A percentile compares a stretch with the other conserved stretches of the same genome.
These are phyloP conservation scores for Luvunga scandens DNA, from an alignment of 345 rosid genomes.

Conservation along the genomic window DNA sequence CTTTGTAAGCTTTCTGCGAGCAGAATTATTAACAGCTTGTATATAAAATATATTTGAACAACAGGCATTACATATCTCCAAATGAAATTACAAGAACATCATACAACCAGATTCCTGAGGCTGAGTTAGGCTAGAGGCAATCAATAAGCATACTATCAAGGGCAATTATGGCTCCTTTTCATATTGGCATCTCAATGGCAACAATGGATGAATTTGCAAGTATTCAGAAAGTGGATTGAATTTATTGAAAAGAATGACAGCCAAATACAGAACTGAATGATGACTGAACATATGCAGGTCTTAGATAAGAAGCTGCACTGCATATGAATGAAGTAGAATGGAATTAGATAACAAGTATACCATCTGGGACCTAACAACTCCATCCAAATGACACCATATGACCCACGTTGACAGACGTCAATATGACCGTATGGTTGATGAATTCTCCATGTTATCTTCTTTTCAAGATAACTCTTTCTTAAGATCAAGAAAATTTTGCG, in stretches of 20 bases:
- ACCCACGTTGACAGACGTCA: neutral
- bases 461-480: neutral
- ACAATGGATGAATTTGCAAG: neutral
- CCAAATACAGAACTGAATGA: neutral
- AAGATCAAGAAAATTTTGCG: neutral
- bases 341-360: neutral
- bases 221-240: neutral
- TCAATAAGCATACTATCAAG: neutral
- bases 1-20: conserved; percentile 74
- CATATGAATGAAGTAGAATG: neutral
- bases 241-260: neutral
- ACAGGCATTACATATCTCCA: neutral
- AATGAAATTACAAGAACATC: neutral
- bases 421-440: neutral
- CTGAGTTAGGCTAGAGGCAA: neutral
- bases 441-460: neutral
- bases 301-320: neutral
- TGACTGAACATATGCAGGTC: neutral
- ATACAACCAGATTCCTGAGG: neutral
- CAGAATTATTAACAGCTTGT: neutral
- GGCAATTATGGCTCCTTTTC: neutral
- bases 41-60: neutral
- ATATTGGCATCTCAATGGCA: neutral
- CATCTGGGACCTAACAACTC: neutral
- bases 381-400: neutral